Conservation (phyloP, 2,329 filamentous ascomycete species). For the Plectosphaerella cucumerina region DNA sequence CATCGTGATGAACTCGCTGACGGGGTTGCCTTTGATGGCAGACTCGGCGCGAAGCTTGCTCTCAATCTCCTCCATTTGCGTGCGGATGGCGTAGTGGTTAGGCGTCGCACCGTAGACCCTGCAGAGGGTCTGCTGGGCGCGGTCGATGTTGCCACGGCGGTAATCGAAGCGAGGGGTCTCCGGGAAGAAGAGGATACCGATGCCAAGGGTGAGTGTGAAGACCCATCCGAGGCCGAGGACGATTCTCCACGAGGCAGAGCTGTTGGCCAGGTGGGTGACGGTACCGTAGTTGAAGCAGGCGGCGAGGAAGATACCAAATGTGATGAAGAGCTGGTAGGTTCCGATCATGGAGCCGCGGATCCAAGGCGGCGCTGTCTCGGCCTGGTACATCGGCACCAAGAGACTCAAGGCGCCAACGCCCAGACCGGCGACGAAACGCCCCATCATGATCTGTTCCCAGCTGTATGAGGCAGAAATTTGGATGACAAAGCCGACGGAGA, state of each 20-base stretch:
- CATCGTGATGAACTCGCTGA: constrained; percentile 51
- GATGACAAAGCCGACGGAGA: constrained; percentile 63
- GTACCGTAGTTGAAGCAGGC: constrained; percentile 62
- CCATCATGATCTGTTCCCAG: constrained; percentile 65
- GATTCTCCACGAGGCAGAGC: constrained; percentile 56
- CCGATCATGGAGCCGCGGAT: constrained; percentile 63
- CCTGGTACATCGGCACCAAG: constrained; percentile 68
- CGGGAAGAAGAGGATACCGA: constrained; percentile 45
- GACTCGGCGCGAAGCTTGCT: constrained; percentile 47
- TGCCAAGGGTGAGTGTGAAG: constrained; percentile 43
- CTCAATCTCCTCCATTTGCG: constrained; percentile 50
- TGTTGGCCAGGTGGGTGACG: constrained; percentile 33
- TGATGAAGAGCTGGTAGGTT: constrained; percentile 70
- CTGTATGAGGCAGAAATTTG: constrained; percentile 50
- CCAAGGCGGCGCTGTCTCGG: constrained; percentile 64
- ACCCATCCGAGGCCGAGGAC: constrained; percentile 50
- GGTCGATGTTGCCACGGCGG: constrained; percentile 39
- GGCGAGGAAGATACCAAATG: constrained; percentile 60
- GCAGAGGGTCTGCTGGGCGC: constrained; percentile 43
- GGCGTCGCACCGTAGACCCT: constrained; percentile 39
- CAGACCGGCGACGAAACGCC: constrained; percentile 60
- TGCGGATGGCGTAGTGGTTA: constrained; percentile 39
- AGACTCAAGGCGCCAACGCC: constrained; percentile 64
- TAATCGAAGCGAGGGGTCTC: constrained; percentile 51
- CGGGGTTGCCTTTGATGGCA: constrained; percentile 30